Evolutionary conservation across 257 asterid species (phyloP).

Genomic region (Fraxinus quadrangulata): DNA sequence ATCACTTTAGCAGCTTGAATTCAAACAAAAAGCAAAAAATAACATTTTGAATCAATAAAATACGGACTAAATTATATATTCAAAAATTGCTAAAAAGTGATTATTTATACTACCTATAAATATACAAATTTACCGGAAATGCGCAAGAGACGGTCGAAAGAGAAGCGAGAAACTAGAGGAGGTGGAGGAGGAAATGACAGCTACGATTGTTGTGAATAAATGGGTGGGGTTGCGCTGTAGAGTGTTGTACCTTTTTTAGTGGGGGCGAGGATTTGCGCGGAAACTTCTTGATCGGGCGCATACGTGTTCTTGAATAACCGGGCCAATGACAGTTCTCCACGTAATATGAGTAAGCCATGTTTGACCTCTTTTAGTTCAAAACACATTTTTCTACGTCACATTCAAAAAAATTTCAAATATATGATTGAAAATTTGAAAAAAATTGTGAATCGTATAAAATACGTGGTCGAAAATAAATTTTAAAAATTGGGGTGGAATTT

Average conservation of each 20-base stretch:
- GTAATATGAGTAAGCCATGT: not conserved
- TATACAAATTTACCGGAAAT: slow-evolving; percentile 18
- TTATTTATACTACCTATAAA: not conserved
- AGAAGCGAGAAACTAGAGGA: slow-evolving; percentile 32
- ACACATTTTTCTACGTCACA: no score
- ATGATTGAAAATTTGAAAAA: no score
- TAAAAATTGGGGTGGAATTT: no score
- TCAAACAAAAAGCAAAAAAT: slow-evolving; percentile 4
- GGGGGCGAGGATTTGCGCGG: not conserved
- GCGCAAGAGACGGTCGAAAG: slow-evolving; percentile 31
- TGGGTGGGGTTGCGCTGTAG: not conserved
- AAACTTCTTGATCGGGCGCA: not conserved
- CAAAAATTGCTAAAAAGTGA: slow-evolving; percentile 16
- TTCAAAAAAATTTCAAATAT: no score
- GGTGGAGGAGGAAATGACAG: slow-evolving; percentile 16
- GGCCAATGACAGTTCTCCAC: not conserved
- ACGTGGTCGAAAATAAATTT: no score
- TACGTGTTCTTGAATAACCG: not conserved
- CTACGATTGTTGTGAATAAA: not conserved
- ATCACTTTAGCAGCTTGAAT: slow-evolving; percentile 27
- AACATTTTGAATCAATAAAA: not conserved
- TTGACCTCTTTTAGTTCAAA: no score
- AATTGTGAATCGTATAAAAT: no score
- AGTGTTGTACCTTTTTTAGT: not conserved
- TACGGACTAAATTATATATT: not conserved